Base-by-base conservation (phyloP, 164 flowering plant species). In the Vitis rupestris region DNA sequence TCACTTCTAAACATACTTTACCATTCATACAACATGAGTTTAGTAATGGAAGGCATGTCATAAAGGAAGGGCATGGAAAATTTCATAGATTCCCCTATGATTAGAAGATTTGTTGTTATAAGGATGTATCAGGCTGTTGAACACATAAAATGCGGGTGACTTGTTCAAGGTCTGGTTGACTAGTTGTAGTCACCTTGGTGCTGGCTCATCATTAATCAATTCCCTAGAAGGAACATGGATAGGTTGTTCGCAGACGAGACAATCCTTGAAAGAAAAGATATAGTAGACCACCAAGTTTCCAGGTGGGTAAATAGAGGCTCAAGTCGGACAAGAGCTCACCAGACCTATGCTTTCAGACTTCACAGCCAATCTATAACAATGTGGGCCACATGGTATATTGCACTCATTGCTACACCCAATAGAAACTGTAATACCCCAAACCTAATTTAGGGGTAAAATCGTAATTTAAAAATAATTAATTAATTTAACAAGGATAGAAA, bases 1-100 rank as follows among this genome's bases (percentile, higher is more conserved):
- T 76, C 86, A 88, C 75, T 73, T 95, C 81, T 67, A 86, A 82
- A 81, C 84, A 86, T 89, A 86, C 90, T 87, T 92, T 88, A 55
- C 75, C 90, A 82, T 75, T 87, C 84, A 85, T 67, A 85, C 79
- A 83, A 87, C 89, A 86, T 62, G 68, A 53, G 79, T 75, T 85
- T 85, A 85, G 86, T 30, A 76, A 83, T 75, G 76, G 85, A 75
- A 80, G 83, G 80, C 80, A 81, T 77, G 84, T 23, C 27, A 23
- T 23, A 23, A 23, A 23, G 27, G 27, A 0, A 23, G 27, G 1
- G 77, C 86, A 86, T 71, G 85, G 78, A 64, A 79, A 70, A 75
- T 68, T 72, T 76, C 80, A 81, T 73, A 70, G 75, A 81, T 73
- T 75, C 69, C 63, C 73, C 79, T 79, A 87, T 77, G 72, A 75